phyloP scores from a whole-genome alignment of 164 flowering plant species.

The Kalanchoe fedtschenkoi region DNA sequence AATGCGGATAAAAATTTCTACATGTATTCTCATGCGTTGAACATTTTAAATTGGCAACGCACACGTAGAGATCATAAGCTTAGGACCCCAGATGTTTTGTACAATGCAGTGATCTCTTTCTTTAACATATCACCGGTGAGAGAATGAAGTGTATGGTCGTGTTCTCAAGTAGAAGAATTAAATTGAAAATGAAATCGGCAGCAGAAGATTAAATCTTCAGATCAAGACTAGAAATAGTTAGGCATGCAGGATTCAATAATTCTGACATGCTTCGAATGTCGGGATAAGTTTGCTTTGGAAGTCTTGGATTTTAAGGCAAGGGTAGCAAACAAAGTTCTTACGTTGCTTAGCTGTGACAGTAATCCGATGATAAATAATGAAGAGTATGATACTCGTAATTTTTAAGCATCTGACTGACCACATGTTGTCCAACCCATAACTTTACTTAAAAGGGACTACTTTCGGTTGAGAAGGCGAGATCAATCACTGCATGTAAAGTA shows the following conservation, averaged over 20 bases:
- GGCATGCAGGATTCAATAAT: too few species aligned
- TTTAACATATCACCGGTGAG: constrained; percentile 1
- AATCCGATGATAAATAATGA: neutral
- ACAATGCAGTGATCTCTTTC: constrained; percentile 1
- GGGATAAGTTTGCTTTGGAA: neutral
- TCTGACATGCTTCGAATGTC: too few species aligned
- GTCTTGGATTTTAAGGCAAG: neutral
- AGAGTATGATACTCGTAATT: neutral
- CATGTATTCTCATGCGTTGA: too few species aligned
- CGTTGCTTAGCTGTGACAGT: neutral
- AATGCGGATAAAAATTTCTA: too few species aligned
- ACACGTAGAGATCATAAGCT: too few species aligned
- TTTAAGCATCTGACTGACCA: neutral
- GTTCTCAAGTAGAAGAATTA: neutral
- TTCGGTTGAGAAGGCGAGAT: neutral
- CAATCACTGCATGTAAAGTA: too few species aligned
- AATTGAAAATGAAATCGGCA: neutral
- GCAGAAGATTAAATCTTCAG: neutral
- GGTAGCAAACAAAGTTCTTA: neutral
- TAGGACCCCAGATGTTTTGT: constrained; percentile 1
- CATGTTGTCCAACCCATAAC: neutral
- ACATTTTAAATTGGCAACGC: too few species aligned
- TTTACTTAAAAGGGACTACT: neutral
- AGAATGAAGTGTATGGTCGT: too few species aligned
- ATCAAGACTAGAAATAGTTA: neutral